Base-by-base conservation (phyloP, 768 basidiomycete species). In the Collybia sordida region DNA sequence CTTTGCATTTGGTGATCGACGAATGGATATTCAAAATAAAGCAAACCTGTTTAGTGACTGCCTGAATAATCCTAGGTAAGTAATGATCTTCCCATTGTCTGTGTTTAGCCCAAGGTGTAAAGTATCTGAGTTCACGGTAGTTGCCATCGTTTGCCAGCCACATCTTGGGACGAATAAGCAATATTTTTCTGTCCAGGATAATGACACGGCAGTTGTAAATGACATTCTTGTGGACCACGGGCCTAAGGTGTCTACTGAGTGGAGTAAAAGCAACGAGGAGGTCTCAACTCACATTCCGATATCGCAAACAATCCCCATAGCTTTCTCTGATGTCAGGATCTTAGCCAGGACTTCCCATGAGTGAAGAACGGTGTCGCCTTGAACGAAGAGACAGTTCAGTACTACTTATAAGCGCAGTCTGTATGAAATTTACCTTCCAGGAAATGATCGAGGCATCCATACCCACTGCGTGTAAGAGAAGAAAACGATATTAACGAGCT, bases 91-190 rank as follows among this genome's bases (percentile, higher is more conserved):
- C 97, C 70, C 83, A 87, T 64, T 93, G 80, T 24, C 86, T 80
- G 62, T 90, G 90, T 64, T 94, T 96, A 62, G 74, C 71, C 96
- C 97, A 99, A 0, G 97, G 94, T 2, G 96, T 93, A 60, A 99
- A 99, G 65, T 93, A 91, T 12, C 89, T 72, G 60, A 88, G 72
- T 64, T 87, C 85, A 22, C 97, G 88, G 66, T 99, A 99, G 63
- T 98, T 98, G 3, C 97, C 97, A 60, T 97, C 93, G 63, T 98
- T 98, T 1, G 97, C 97, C 39, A 99, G 77, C 97, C 97, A 99
- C 95, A 99, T 95, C 74, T 98, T 99, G 0, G 97, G 97, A 19
- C 97, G 85, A 55, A 99, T 98, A 54, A 98, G 83, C 1, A 98
- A 70, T 52, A 99, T 94, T 70, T 91, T 81, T 48, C 83, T 78